Evolutionary conservation across 2,329 filamentous ascomycete species (phyloP).

Genomic region (Calonectria pteridis): DNA sequence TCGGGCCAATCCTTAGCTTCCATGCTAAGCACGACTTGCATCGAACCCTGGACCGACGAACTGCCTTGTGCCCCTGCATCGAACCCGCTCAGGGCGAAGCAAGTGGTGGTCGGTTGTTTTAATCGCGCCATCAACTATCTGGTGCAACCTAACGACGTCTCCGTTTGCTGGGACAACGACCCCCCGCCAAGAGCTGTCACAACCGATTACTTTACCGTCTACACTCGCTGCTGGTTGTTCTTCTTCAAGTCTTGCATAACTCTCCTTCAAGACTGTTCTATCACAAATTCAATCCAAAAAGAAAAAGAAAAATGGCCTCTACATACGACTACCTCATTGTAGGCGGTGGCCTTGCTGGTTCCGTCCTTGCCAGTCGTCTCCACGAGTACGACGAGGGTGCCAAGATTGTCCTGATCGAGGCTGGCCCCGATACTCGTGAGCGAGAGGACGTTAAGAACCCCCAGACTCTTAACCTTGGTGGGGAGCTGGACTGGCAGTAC

Average conservation of each 20-base stretch:
- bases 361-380: conserved; percentile 49
- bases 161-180: conserved; percentile 1
- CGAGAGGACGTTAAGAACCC: conserved; percentile 36
- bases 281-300: not conserved
- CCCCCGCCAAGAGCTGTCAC: not conserved
- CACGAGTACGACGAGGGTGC: conserved; percentile 31
- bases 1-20: not conserved
- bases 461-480: conserved; percentile 43
- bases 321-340: conserved; percentile 47
- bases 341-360: conserved; percentile 49
- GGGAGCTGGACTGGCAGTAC: conserved; percentile 53
- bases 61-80: not conserved
- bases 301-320: conserved; percentile 10
- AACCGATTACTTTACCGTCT: conserved; percentile 9
- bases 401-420: conserved; percentile 55
- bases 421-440: conserved; percentile 45
- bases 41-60: not conserved
- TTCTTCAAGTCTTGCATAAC: not conserved
- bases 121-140: conserved; percentile 2
- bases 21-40: conserved; percentile 4
- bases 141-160: not conserved
- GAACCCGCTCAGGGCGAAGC: not conserved
- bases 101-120: not conserved
- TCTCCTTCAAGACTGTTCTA: conserved; percentile 19
- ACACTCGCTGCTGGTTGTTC: not conserved